These are phyloP conservation scores for Aspergillus cavernicola DNA, from an alignment of 495 filamentous ascomycete species.

Conservation along the genomic window DNA sequence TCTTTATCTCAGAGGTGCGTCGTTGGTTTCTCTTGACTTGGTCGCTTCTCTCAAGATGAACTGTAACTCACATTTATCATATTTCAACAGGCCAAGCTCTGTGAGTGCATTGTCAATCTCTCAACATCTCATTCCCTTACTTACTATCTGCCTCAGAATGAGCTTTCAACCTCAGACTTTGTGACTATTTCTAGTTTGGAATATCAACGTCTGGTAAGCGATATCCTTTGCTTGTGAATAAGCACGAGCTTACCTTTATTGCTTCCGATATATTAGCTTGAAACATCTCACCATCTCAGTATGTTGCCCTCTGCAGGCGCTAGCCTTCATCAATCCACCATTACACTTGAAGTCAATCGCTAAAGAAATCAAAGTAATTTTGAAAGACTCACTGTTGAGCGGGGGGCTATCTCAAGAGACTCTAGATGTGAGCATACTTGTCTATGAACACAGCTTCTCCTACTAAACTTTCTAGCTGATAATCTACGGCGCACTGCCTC, in stretches of 20 bases:
- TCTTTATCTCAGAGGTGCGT: conserved; percentile 7
- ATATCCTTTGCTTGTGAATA: too few relatives aligned
- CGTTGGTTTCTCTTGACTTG: neutral
- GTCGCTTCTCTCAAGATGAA: neutral
- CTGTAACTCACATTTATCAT: neutral
- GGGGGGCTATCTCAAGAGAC: conserved; percentile 60
- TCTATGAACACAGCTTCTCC: conserved; percentile 8
- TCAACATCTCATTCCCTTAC: too few relatives aligned
- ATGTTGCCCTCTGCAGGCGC: conserved; percentile 15
- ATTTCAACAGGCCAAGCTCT: conserved; percentile 5
- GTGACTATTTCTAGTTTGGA: conserved; percentile 53
- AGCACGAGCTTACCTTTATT: conserved; percentile 11
- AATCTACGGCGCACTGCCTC: conserved; percentile 41
- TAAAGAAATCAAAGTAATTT: conserved; percentile 45
- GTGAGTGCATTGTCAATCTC: too few relatives aligned
- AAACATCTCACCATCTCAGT: conserved; percentile 40
- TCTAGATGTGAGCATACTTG: conserved; percentile 46
- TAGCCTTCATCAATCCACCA: too few relatives aligned
- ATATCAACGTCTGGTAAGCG: conserved; percentile 53
- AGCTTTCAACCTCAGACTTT: conserved; percentile 27
- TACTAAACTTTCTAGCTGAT: conserved; percentile 43
- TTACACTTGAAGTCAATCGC: neutral
- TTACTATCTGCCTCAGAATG: neutral
- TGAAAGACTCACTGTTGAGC: conserved; percentile 58
- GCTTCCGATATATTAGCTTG: conserved; percentile 34